Percentiles rank a stretch among this genome's conserved stretches.
phyloP scores from a whole-genome alignment of 2,329 filamentous ascomycete genomes.

The Fusarium acutatum region DNA sequence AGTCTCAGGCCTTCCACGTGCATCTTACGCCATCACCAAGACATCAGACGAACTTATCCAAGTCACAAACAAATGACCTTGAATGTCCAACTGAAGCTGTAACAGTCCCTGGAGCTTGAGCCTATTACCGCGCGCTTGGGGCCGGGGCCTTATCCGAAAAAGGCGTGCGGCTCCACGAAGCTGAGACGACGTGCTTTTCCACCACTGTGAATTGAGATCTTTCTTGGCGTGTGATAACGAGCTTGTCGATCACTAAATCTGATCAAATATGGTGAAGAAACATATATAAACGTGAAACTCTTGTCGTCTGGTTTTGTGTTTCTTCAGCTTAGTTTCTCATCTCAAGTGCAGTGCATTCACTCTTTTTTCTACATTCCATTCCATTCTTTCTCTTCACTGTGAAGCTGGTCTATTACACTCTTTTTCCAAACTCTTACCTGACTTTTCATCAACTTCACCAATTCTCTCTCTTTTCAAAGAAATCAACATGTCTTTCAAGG shows the following conservation, averaged over 20 bases:
- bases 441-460: neutral
- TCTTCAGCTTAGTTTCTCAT: slow-evolving; percentile 30
- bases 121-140: slow-evolving; percentile 25
- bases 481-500: slow-evolving; percentile 37
- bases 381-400: slow-evolving; percentile 42
- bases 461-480: neutral
- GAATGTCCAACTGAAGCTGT: neutral
- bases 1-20: neutral
- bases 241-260: neutral
- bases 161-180: slow-evolving; percentile 22
- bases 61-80: neutral
- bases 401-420: slow-evolving; percentile 41
- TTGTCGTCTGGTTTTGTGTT: neutral
- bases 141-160: slow-evolving; percentile 27
- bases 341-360: slow-evolving; percentile 21
- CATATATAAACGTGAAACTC: slow-evolving; percentile 20
- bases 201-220: slow-evolving; percentile 32
- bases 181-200: slow-evolving; percentile 34
- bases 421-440: neutral
- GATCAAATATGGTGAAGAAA: neutral
- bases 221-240: neutral
- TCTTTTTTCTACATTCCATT: slow-evolving; percentile 17
- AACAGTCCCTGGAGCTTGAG: neutral
- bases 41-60: neutral
- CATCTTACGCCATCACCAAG: neutral